Percentiles rank a stretch among this genome's conserved stretches.
phyloP scores from a whole-genome alignment of 2,329 filamentous ascomycete species.

The Penicillium sp. region DNA sequence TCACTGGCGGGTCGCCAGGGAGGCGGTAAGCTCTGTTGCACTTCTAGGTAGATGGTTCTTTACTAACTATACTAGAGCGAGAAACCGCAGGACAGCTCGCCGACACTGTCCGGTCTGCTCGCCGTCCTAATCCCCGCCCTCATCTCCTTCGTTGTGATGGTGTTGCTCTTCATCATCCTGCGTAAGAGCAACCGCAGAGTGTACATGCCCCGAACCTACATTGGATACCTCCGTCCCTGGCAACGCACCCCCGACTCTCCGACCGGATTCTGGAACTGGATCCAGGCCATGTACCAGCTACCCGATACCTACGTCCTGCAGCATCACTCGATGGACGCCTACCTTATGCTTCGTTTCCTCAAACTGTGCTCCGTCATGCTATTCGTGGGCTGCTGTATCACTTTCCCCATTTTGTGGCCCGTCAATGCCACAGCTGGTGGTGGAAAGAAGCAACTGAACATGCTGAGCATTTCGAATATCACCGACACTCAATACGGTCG shows the following conservation, averaged over 20 bases:
- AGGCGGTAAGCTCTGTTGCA: background rate
- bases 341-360: constrained; percentile 80
- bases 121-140: constrained; percentile 43
- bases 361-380: constrained; percentile 70
- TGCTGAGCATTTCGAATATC: constrained; percentile 72
- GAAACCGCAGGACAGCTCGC: constrained; percentile 18
- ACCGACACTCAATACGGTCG: constrained; percentile 47
- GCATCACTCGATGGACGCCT: constrained; percentile 85
- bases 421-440: constrained; percentile 76
- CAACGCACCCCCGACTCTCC: constrained; percentile 54
- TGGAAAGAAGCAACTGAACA: constrained; percentile 57
- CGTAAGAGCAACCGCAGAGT: constrained; percentile 42
- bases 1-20: constrained; percentile 13
- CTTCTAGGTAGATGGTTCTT: background rate
- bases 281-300: constrained; percentile 56
- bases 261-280: constrained; percentile 58
- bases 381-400: constrained; percentile 72
- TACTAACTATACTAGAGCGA: constrained; percentile 8
- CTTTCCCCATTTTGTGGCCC: constrained; percentile 81
- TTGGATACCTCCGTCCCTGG: constrained; percentile 44
- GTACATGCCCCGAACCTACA: constrained; percentile 50
- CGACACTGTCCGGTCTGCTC: constrained; percentile 41
- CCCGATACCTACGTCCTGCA: constrained; percentile 73
- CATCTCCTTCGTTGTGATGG: constrained; percentile 38
- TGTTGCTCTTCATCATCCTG: constrained; percentile 45